These are phyloP conservation scores for Ambrosia trifida DNA, from an alignment of 129 eudicot species.

Conservation along the genomic window DNA sequence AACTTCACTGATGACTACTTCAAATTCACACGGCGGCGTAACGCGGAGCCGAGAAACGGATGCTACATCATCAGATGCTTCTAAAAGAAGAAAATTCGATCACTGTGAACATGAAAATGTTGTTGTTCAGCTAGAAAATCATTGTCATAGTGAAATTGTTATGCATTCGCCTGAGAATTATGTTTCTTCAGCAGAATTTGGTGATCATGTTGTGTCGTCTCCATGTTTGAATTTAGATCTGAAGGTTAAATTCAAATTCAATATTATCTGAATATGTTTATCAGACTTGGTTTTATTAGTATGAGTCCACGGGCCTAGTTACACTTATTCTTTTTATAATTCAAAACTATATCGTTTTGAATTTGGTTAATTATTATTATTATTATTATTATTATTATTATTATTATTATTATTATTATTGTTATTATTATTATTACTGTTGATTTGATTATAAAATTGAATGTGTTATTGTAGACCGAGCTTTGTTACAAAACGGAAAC, in stretches of 20 bases:
- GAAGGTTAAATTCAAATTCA: constrained; percentile 20
- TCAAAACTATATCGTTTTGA: neutral
- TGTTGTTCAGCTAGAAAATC: constrained; percentile 29
- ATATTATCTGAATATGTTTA: neutral
- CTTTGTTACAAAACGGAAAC: constrained; percentile 44
- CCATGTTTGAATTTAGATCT: constrained; percentile 33
- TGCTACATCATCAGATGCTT: constrained; percentile 26
- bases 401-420: too few relatives aligned
- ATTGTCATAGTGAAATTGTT: constrained; percentile 14
- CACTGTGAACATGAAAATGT: constrained; percentile 26
- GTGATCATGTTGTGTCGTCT: constrained; percentile 30
- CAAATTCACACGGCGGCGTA: constrained; percentile 21
- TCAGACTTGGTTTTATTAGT: too few relatives aligned
- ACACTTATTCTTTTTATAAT: too few relatives aligned
- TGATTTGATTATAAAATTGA: constrained; percentile 14
- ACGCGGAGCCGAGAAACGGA: constrained; percentile 31
- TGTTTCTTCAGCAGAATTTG: constrained; percentile 36
- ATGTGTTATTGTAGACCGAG: constrained; percentile 44
- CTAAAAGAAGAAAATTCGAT: constrained; percentile 38
- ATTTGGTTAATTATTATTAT: constrained; percentile 6
- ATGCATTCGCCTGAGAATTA: constrained; percentile 19
- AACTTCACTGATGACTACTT: constrained; percentile 34
- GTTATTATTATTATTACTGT: neutral
- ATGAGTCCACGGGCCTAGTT: too few relatives aligned
- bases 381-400: too few relatives aligned